Base-by-base conservation (phyloP, 2,329 filamentous ascomycete genomes). In the Aureobasidium sp. region DNA sequence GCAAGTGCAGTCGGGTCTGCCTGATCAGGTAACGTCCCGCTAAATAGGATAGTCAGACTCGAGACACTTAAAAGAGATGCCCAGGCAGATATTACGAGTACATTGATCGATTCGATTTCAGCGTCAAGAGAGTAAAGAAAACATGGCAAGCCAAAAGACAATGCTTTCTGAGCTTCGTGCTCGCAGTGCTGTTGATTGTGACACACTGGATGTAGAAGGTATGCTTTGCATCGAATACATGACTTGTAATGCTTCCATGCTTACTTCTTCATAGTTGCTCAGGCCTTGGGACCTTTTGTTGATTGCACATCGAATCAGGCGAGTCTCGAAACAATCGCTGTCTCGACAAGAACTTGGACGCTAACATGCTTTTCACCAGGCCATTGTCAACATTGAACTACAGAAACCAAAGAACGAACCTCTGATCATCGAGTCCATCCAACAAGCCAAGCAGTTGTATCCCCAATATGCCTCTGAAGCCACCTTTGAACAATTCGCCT, bases 281-380 rank as follows among this genome's bases (percentile, higher is more conserved):
- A 61, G n/a, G 34, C 49, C 37, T 57, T 65, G 22, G 63, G 63
- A 17, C 63, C 63, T 8, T 65, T 65, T 27, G 63, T 63, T 2
- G 61, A 65, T 52, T 65, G 63, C 39, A 65, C 63, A 25, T 65
- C 63, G 3, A 65, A 65, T 29, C 61, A 64, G 37, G 63, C 58
- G 27, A 14, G 47, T 37, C 25, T 17, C 12, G 34, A 5, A 9
- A 15, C 5, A 55, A 2, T 20, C 8, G 14, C 14, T 29, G 14
- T 20, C 14, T 22, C 8, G 17, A 45, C 2, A 9, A 45, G 8
- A 31, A 2, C 2, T 17, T 4, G 31, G 15, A 20, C 8, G 20
- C 51, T 64, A 22, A 62, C 39, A 22, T 27, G 37, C 14, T 5
- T 1, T 5, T n/a, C 3, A 25, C n/a, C 29, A 65, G 61, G 63